These are phyloP conservation scores for Allodekkera sacchari DNA, from an alignment of 805 yeast genomes.

Conservation along the genomic window DNA sequence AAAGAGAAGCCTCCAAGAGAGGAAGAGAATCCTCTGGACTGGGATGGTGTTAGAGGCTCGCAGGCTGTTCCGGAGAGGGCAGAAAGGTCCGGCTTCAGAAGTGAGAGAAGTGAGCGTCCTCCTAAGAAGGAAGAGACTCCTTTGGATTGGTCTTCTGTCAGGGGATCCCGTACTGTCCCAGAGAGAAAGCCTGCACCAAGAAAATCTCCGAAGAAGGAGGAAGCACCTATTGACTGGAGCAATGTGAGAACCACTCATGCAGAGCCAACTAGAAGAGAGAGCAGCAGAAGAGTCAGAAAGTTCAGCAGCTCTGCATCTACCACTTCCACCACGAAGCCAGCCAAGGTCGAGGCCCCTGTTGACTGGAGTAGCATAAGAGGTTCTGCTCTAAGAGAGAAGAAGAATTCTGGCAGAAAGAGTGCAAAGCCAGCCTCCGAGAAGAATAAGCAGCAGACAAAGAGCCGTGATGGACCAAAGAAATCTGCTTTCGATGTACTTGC, in stretches of 20 bases:
- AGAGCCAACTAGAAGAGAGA: neutral
- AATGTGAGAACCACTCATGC: slow-evolving; percentile 5
- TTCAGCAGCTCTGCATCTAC: slow-evolving; percentile 3
- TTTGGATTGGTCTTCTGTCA: slow-evolving; percentile 35
- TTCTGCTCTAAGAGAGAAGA: no score
- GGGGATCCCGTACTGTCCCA: slow-evolving; percentile 6
- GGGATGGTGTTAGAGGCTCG: slow-evolving; percentile 37
- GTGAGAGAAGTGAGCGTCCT: slow-evolving; percentile 11
- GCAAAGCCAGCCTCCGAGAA: neutral
- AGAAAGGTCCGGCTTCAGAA: slow-evolving; percentile 23
- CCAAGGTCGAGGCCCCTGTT: slow-evolving; percentile 12
- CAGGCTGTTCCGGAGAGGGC: slow-evolving; percentile 20
- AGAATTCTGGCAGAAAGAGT: neutral
- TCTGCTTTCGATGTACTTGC: slow-evolving; percentile 44
- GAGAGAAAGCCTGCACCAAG: slow-evolving; percentile 7
- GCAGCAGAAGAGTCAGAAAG: neutral
- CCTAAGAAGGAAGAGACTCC: slow-evolving; percentile 31
- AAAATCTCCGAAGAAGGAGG: slow-evolving; percentile 10
- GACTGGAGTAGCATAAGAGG: no score
- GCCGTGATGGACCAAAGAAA: slow-evolving; percentile 29
- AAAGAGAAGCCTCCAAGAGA: slow-evolving; percentile 21
- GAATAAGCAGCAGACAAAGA: neutral
- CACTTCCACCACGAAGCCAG: slow-evolving; percentile 8
- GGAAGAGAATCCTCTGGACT: slow-evolving; percentile 35
- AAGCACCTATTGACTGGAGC: slow-evolving; percentile 14